phyloP scores from a whole-genome alignment of 2,329 filamentous ascomycete species.

The Boeremia exigua region DNA sequence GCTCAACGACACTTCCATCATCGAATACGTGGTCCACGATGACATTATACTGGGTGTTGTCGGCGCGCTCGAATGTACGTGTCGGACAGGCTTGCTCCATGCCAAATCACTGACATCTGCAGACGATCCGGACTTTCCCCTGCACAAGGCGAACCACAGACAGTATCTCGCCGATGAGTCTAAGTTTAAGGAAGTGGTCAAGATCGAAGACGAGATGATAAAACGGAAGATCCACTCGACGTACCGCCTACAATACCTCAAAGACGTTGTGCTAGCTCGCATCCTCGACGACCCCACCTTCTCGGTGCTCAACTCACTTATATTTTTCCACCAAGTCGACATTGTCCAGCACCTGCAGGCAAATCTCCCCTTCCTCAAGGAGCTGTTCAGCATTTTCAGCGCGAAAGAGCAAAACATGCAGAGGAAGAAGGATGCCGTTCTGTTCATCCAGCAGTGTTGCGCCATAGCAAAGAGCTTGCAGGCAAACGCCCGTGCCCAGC shows the following conservation, averaged over 20 bases:
- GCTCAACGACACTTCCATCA: constrained; percentile 92
- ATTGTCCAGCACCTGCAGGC: constrained; percentile 94
- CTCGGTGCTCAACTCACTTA: constrained; percentile 94
- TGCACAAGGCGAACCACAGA: constrained; percentile 95
- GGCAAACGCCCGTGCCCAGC: constrained; percentile 75
- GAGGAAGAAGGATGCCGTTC: constrained; percentile 89
- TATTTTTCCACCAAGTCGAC: constrained; percentile 99
- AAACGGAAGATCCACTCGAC: constrained; percentile 94
- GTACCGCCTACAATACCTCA: constrained; percentile 93
- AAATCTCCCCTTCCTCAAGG: constrained; percentile 77
- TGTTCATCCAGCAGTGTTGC: constrained; percentile 97
- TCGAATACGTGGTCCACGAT: constrained; percentile 91
- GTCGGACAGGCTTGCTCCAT: neutral
- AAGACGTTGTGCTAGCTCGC: constrained; percentile 95
- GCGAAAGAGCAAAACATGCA: constrained; percentile 67
- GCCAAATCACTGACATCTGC: constrained; percentile 8
- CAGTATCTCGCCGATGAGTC: constrained; percentile 89
- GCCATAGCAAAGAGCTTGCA: constrained; percentile 94
- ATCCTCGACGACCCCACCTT: constrained; percentile 98
- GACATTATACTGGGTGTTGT: constrained; percentile 90
- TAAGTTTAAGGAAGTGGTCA: constrained; percentile 94
- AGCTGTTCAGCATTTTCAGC: constrained; percentile 86
- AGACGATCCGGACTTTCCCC: constrained; percentile 96
- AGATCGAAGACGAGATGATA: constrained; percentile 81
- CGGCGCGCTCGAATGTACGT: constrained; percentile 83